Base-by-base conservation (phyloP, 495 filamentous ascomycete species). In the Aspergillus cavernicola region DNA sequence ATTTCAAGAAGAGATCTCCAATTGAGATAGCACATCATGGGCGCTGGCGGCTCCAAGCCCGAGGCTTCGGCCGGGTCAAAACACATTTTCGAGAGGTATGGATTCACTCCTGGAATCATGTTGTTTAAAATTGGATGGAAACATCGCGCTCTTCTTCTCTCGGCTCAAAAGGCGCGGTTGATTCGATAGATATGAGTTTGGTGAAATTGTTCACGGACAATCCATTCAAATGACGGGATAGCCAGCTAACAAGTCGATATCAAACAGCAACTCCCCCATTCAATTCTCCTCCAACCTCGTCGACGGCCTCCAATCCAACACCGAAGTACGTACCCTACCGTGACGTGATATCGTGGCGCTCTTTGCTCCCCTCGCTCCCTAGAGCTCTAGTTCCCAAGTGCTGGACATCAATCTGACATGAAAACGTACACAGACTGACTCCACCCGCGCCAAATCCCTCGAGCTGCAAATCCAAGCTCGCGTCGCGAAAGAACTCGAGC, bases 381-480 rank as follows among this genome's bases (percentile, higher is more conserved):
- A n/a, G n/a, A n/a, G n/a, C n/a, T n/a, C n/a, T n/a, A n/a, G n/a
- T n/a, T n/a, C n/a, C n/a, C n/a, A n/a, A n/a, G n/a, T n/a, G n/a
- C n/a, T n/a, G n/a, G n/a, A n/a, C n/a, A n/a, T n/a, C n/a, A n/a
- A n/a, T n/a, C n/a, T n/a, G n/a, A n/a, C n/a, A n/a, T n/a, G n/a
- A n/a, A n/a, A n/a, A n/a, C n/a, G n/a, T 45, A 43, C 47, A 60
- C 19, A 96, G 90, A 89, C 85, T 69, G 90, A 98, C 74, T 81
- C 85, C 41, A 89, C 89, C 56, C 92, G 93, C 63, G 76, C 85
- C 60, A 88, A 88, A 70, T 70, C 83, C 70, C 72, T 90, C 66
- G 93, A 98, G 70, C 84, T 95, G 53, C 84, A 89, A 57, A 87
- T 97, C 65, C 90, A 97, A 74, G 72, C 79, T 58, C 95, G 95